Conservation (phyloP, 2,329 filamentous ascomycete species). For the Calonectria hongkongensis region DNA sequence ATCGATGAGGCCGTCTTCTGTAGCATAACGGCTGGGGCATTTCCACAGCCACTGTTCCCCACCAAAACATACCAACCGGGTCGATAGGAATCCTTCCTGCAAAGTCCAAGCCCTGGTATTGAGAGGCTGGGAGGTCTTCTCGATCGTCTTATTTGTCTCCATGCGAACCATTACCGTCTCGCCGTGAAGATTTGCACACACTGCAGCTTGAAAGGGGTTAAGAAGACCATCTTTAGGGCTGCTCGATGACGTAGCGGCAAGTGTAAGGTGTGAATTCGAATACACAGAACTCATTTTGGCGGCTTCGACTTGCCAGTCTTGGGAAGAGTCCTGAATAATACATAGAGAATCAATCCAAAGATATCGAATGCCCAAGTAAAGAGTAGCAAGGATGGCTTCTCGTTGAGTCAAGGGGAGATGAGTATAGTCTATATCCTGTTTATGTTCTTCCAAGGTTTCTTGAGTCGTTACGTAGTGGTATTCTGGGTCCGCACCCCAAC, state of each 20-base stretch:
- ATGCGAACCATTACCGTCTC: conserved; percentile 24
- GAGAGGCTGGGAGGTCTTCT: conserved; percentile 8
- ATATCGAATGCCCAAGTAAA: conserved; percentile 36
- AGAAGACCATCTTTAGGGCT: conserved; percentile 7
- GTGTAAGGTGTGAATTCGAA: conserved; percentile 45
- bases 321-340: conserved; percentile 39
- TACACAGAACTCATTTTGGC: conserved; percentile 40
- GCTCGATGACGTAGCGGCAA: conserved; percentile 17
- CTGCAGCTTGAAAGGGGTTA: conserved; percentile 13
- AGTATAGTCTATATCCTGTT: not conserved
- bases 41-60: conserved; percentile 29
- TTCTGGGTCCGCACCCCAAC: conserved; percentile 20
- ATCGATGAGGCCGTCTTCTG: conserved; percentile 24
- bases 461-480: conserved; percentile 16
- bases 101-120: conserved; percentile 27
- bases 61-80: conserved; percentile 21
- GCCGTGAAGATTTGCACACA: not conserved
- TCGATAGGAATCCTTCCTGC: conserved; percentile 16
- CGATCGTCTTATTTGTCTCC: conserved; percentile 21
- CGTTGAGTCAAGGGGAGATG: conserved; percentile 35
- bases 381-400: conserved; percentile 34
- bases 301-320: conserved; percentile 39
- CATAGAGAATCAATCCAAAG: conserved; percentile 46
- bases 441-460: conserved; percentile 11
- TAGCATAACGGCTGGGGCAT: conserved; percentile 25